Evolutionary conservation across 805 yeast genomes (phyloP).

Genomic region (Saturnispora zaruensis): DNA sequence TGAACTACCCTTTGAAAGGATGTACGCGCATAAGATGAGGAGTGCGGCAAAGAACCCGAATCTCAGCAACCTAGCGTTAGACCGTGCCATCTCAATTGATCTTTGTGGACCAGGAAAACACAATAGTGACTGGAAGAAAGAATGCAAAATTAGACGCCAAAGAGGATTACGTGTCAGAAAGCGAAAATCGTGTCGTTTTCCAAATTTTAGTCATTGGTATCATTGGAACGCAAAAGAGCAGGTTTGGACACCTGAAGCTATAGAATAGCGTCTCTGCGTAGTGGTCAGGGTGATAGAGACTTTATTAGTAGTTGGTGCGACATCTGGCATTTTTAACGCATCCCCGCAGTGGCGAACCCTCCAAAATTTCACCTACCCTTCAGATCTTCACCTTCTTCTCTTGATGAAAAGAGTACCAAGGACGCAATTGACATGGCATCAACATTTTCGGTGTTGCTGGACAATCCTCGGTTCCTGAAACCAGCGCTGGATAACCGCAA

Average conservation of each 20-base stretch:
- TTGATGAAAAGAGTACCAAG: neutral
- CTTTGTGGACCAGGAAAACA: neutral
- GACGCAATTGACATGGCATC: conserved; percentile 1
- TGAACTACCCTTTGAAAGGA: conserved; percentile 39
- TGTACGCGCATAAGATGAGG: conserved; percentile 39
- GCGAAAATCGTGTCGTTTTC: neutral
- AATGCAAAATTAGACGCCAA: neutral
- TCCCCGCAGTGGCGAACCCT: neutral
- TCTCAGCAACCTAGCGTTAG: conserved; percentile 40
- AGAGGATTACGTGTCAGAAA: neutral
- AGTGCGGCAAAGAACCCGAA: conserved; percentile 40
- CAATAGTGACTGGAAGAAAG: neutral
- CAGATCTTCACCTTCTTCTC: neutral
- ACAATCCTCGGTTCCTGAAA: conserved; percentile 24
- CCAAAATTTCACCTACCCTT: neutral
- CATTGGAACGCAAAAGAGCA: neutral
- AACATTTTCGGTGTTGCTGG: conserved; percentile 5
- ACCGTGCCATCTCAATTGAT: conserved; percentile 31
- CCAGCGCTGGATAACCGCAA: conserved; percentile 64
- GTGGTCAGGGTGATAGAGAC: neutral
- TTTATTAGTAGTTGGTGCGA: neutral
- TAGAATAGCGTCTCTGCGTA: neutral
- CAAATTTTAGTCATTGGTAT: neutral
- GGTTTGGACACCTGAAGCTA: too few relatives aligned
- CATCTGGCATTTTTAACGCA: neutral